A percentile compares a stretch with the other conserved stretches of the same genome.
phyloP scores from a whole-genome alignment of 371 early-diverging fungal species.

The Lichtheimia ramosa region DNA sequence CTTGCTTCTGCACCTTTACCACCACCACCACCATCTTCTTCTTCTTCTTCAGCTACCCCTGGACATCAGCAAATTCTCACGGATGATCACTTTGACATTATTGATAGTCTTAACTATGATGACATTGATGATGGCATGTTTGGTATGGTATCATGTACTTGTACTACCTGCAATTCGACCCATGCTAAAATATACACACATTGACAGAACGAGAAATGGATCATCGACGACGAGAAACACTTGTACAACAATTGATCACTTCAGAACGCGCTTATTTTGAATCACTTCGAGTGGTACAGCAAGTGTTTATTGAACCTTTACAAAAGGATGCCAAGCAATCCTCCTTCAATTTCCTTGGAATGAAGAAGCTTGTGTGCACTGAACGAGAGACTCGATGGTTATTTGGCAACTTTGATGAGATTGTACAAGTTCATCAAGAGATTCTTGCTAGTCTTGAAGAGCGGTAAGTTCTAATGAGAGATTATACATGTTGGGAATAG shows the following conservation, averaged over 20 bases:
- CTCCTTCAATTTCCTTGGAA: slow-evolving; percentile 33
- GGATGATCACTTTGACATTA: slow-evolving; percentile 38
- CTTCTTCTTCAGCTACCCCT: background rate
- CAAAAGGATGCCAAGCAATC: slow-evolving; percentile 31
- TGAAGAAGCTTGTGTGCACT: slow-evolving; percentile 43
- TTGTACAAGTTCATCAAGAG: slow-evolving; percentile 25
- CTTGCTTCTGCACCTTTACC: slow-evolving; percentile 5
- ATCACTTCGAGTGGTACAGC: slow-evolving; percentile 17
- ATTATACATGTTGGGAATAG: background rate
- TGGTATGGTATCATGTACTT: slow-evolving; percentile 21
- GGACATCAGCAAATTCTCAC: background rate
- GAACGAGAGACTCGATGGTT: slow-evolving; percentile 41
- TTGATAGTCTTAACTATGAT: slow-evolving; percentile 44
- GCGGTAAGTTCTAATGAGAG: slow-evolving; percentile 27
- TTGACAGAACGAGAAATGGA: slow-evolving; percentile 38
- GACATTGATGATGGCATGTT: slow-evolving; percentile 42
- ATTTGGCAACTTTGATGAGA: slow-evolving; percentile 39
- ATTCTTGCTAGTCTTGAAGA: slow-evolving; percentile 26
- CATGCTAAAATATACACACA: no score
- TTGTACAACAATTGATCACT: slow-evolving; percentile 32
- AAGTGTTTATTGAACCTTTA: slow-evolving; percentile 30
- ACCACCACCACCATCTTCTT: slow-evolving; percentile 6
- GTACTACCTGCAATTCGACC: no score
- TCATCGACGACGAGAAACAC: slow-evolving; percentile 35
- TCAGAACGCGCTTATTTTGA: slow-evolving; percentile 37